Percentiles rank a stretch among this genome's conserved stretches.
Conservation (phyloP, 2,329 filamentous ascomycete genomes). For the Diaporthe sp. region DNA sequence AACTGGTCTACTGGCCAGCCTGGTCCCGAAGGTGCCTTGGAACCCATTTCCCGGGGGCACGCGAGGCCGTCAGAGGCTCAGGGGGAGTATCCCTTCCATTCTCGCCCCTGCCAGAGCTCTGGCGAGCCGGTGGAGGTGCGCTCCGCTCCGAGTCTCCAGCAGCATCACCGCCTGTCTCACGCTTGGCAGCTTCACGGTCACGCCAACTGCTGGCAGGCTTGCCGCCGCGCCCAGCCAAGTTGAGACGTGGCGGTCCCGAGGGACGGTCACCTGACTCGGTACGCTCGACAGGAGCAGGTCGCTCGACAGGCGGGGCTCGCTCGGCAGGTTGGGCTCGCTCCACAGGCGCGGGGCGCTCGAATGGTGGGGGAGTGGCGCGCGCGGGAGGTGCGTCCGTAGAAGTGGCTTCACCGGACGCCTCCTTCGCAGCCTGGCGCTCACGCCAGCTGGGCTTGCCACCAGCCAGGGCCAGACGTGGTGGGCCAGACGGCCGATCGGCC, state of each 20-base stretch:
- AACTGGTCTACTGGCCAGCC: slow-evolving; percentile 35
- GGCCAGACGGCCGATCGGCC: slow-evolving; percentile 60
- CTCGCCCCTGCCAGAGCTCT: slow-evolving; percentile 58
- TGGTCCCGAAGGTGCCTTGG: slow-evolving; percentile 55
- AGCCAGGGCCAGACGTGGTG: slow-evolving; percentile 68
- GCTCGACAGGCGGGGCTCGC: slow-evolving; percentile 8
- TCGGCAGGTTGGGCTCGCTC: slow-evolving; percentile 8
- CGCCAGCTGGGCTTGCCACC: slow-evolving; percentile 70
- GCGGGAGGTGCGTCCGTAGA: slow-evolving; percentile 47
- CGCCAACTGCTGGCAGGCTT: slow-evolving; percentile 67
- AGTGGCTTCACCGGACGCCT: slow-evolving; percentile 47
- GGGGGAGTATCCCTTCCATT: slow-evolving; percentile 56
- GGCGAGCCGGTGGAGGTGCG: slow-evolving; percentile 53
- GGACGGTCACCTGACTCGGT: slow-evolving; percentile 61
- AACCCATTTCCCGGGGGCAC: slow-evolving; percentile 71
- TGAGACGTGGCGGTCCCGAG: slow-evolving; percentile 67
- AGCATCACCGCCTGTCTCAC: slow-evolving; percentile 43
- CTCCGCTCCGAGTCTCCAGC: slow-evolving; percentile 42
- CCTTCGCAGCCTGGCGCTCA: slow-evolving; percentile 69
- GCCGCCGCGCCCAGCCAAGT: slow-evolving; percentile 58
- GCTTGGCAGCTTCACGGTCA: slow-evolving; percentile 69
- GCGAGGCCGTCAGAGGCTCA: slow-evolving; percentile 66
- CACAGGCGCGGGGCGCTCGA: slow-evolving; percentile 40
- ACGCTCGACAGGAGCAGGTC: slow-evolving; percentile 47
- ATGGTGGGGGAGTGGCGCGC: slow-evolving; percentile 46